Conservation (phyloP, 2,329 filamentous ascomycete genomes). For the Aspergillus versicolor region DNA sequence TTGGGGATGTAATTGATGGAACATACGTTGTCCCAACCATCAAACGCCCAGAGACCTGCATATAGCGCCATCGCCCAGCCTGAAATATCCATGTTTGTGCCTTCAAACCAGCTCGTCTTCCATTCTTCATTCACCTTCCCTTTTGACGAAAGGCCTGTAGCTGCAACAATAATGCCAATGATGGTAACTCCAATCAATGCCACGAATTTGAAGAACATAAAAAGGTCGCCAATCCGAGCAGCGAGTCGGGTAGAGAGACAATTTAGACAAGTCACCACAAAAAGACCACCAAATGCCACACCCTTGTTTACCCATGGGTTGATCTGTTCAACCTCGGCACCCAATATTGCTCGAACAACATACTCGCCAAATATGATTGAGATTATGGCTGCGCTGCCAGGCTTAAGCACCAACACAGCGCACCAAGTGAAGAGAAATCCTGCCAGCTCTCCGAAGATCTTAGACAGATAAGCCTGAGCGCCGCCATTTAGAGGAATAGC, state of each 20-base stretch:
- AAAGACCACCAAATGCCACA: constrained; percentile 74
- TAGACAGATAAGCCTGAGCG: constrained; percentile 87
- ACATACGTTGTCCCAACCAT: constrained; percentile 94
- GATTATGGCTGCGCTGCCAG: constrained; percentile 89
- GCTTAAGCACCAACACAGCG: constrained; percentile 89
- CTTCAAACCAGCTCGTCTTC: constrained; percentile 89
- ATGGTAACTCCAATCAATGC: constrained; percentile 83
- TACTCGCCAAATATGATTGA: constrained; percentile 99
- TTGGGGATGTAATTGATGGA: neutral
- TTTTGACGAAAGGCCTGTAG: constrained; percentile 76
- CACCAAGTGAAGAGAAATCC: constrained; percentile 98
- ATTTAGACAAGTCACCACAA: constrained; percentile 79
- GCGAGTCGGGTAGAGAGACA: constrained; percentile 87
- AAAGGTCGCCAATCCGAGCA: constrained; percentile 81
- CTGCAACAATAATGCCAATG: constrained; percentile 83
- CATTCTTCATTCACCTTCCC: constrained; percentile 77
- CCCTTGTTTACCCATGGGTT: constrained; percentile 88
- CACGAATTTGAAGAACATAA: constrained; percentile 97
- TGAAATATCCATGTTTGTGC: constrained; percentile 75
- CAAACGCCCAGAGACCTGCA: constrained; percentile 94
- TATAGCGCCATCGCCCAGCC: constrained; percentile 94
- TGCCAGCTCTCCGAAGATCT: constrained; percentile 90
- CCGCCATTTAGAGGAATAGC: constrained; percentile 95
- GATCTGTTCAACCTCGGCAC: constrained; percentile 77
- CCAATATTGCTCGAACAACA: constrained; percentile 81